Base-by-base conservation (phyloP, 208 protist genomes). In the Leishmania lainsoni region DNA sequence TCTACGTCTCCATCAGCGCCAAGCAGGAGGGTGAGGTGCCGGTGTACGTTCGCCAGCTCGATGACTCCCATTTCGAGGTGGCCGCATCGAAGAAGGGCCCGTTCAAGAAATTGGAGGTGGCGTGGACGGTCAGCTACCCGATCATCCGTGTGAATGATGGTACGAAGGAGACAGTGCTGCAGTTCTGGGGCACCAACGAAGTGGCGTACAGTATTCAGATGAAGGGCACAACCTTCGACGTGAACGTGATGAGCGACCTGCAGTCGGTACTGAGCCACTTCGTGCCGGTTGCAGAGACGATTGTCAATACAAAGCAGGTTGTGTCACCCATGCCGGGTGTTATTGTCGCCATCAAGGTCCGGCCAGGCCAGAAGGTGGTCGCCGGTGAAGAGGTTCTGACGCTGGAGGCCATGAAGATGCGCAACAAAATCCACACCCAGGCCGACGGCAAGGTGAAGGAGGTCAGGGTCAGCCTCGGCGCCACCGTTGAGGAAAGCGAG, bases 401-500 rank as follows among this genome's bases (percentile, higher is more conserved):
- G 12, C 85, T 99, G 72, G 98, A 99, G 83, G 97, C 97, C 26
- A 99, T 99, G 98, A 99, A 99, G 90, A 99, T 99, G 97, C 94
- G 98, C 71, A 91, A 93, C 83, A 91, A 87, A 42, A 81, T 98
- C 49, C 56, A 84, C 75, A 84, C 91, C 32, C 77, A 81, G 49
- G 68, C 52, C 26, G 83, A 86, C 81, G 94, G 92, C 45, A 84
- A 68, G 5, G 84, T 90, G 48, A 86, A 83, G 79, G 56, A 69
- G 49, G 82, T 95, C 42, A 83, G 75, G 35, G 78, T 83, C 42
- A 81, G 75, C 39, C n/a, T 88, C 63, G 81, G 81, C 79, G 58
- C 78, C 51, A 86, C 81, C 10, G 83, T 88, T 48, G 76, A 81
- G 65, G 77, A 86, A 58, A 72, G 59, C 63, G 79, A 89, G 49